These are phyloP conservation scores for Colletotrichum tamarilloi DNA, from an alignment of 2,329 filamentous ascomycete species.

Conservation along the genomic window DNA sequence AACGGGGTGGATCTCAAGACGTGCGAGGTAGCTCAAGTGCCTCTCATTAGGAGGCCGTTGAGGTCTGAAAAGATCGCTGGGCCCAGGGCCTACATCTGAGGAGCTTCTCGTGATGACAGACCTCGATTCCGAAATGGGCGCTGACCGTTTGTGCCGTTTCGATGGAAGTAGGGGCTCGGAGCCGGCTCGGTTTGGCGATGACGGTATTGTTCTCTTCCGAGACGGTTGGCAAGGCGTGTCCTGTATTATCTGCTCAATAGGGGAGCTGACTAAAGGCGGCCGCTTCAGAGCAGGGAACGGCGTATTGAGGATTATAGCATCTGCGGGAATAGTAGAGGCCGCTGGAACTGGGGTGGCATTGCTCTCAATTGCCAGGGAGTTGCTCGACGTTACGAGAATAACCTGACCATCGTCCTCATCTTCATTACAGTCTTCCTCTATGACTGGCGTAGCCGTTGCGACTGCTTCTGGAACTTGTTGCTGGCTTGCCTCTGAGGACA, in stretches of 20 bases:
- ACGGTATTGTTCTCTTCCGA: conserved; percentile 9
- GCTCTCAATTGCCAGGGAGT: conserved; percentile 36
- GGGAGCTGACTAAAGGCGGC: background rate
- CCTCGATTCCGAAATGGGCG: conserved; percentile 30
- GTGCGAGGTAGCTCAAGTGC: conserved; percentile 39
- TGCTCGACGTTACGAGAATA: conserved; percentile 51
- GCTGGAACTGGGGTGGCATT: background rate
- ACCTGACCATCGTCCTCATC: conserved; percentile 21
- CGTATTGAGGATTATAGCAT: conserved; percentile 22
- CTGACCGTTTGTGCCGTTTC: conserved; percentile 40
- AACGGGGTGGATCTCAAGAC: conserved; percentile 63
- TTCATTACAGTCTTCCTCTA: background rate
- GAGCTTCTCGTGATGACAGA: conserved; percentile 44
- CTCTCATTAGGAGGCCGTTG: conserved; percentile 33
- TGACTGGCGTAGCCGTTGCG: background rate
- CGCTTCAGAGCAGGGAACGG: conserved; percentile 26
- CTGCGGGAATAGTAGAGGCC: conserved; percentile 34
- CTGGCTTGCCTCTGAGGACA: background rate
- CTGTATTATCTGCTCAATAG: conserved; percentile 20
- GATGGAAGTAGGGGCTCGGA: conserved; percentile 46
- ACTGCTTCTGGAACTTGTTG: background rate
- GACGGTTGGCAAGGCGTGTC: conserved; percentile 24
- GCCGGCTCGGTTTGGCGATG: conserved; percentile 39
- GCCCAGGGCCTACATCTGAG: conserved; percentile 45
- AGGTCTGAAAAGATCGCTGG: conserved; percentile 37